A percentile compares a stretch with the other conserved stretches of the same genome.
Conservation (phyloP, 1,139 yeast species). For the Zygotorulaspora mrakii region DNA sequence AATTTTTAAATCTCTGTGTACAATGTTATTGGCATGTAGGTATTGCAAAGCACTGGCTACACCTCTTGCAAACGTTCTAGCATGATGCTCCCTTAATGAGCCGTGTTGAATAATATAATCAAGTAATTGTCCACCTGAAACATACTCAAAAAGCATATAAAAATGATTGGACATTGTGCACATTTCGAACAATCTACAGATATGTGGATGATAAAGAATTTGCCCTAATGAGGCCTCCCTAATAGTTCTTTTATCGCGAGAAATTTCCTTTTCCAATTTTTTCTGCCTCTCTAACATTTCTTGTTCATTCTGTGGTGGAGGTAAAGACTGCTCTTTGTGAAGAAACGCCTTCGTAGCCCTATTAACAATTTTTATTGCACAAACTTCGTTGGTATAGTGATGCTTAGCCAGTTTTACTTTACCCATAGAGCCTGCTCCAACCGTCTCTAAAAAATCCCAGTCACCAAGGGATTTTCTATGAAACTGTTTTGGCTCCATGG, state of each 20-base stretch:
- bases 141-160: slow-evolving; percentile 95
- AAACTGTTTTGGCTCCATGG: slow-evolving; percentile 48
- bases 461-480: slow-evolving; percentile 91
- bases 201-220: slow-evolving; percentile 84
- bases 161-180: slow-evolving; percentile 96
- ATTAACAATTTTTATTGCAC: slow-evolving; percentile 83
- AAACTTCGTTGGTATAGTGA: slow-evolving; percentile 71
- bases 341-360: slow-evolving; percentile 73
- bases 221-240: slow-evolving; percentile 94
- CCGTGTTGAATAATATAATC: slow-evolving; percentile 98
- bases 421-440: slow-evolving; percentile 99
- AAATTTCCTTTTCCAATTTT: slow-evolving; percentile 79
- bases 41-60: slow-evolving; percentile 92
- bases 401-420: slow-evolving; percentile 93
- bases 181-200: slow-evolving; percentile 88
- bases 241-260: slow-evolving; percentile 86
- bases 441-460: slow-evolving; percentile 92
- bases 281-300: slow-evolving; percentile 62
- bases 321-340: slow-evolving; percentile 70
- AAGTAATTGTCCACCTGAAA: slow-evolving; percentile 95
- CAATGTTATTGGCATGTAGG: slow-evolving; percentile 89
- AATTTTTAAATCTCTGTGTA: slow-evolving; percentile 93
- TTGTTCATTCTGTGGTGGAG: slow-evolving; percentile 55
- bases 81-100: slow-evolving; percentile 86
- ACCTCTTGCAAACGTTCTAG: slow-evolving; percentile 94